phyloP scores from a whole-genome alignment of 352 stramenopile genomes.

The Phytophthora citrophthora region DNA sequence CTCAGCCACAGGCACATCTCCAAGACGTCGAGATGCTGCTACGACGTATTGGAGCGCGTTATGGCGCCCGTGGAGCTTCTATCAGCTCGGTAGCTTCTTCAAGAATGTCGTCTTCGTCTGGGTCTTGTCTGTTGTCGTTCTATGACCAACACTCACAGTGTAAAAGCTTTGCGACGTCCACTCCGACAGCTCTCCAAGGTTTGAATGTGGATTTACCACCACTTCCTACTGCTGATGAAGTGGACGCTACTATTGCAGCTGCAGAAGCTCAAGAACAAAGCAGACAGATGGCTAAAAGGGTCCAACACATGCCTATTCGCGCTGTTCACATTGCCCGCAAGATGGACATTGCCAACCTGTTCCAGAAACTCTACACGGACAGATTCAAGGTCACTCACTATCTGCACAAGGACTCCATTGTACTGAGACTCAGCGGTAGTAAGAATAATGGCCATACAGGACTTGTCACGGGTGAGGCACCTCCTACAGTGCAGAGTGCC shows the following conservation, averaged over 20 bases:
- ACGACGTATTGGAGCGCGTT: conserved; percentile 40
- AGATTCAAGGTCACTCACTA: conserved; percentile 84
- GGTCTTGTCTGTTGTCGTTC: conserved; percentile 24
- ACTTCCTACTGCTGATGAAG: conserved; percentile 62
- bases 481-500: conserved; percentile 15
- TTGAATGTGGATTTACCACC: conserved; percentile 51
- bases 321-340: conserved; percentile 85
- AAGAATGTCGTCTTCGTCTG: conserved; percentile 6
- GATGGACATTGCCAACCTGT: conserved; percentile 87
- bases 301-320: conserved; percentile 85
- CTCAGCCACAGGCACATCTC: conserved; percentile 19
- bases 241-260: conserved; percentile 70
- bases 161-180: conserved; percentile 21
- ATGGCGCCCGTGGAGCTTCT: conserved; percentile 10
- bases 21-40: conserved; percentile 48
- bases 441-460: conserved; percentile 35
- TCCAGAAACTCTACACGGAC: conserved; percentile 89
- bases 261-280: conserved; percentile 61
- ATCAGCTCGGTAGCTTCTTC: conserved; percentile 11
- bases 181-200: conserved; percentile 10
- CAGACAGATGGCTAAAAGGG: conserved; percentile 48
- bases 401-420: conserved; percentile 84
- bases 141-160: conserved; percentile 11
- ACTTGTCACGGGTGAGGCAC: conserved; percentile 45
- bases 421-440: conserved; percentile 64